Evolutionary conservation across 1,139 yeast genomes (phyloP).

Genomic region (Pichia sp.): DNA sequence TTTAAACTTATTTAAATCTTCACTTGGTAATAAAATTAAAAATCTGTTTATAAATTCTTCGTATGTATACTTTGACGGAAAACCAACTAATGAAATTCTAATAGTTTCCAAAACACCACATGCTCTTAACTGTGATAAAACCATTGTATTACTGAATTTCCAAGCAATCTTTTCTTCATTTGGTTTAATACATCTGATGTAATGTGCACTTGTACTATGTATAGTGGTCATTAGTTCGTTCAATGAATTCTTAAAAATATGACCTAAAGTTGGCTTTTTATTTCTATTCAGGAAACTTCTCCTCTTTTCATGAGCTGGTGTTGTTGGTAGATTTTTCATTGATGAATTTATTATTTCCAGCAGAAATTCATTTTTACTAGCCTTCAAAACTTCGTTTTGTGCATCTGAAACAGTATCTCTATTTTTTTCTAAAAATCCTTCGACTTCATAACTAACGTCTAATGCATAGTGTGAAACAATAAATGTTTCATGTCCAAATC

Average conservation of each 20-base stretch:
- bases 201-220: constrained; percentile 89
- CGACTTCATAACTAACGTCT: constrained; percentile 87
- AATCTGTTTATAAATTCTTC: constrained; percentile 89
- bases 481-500: constrained; percentile 89
- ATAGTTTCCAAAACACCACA: constrained; percentile 98
- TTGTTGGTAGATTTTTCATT: constrained; percentile 36
- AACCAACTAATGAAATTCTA: constrained; percentile 94
- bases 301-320: neutral
- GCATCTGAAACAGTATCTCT: constrained; percentile 97
- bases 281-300: constrained; percentile 33
- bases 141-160: constrained; percentile 95
- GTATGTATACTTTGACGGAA: constrained; percentile 93
- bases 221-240: constrained; percentile 90
- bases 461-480: constrained; percentile 91
- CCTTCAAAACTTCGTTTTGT: constrained; percentile 74
- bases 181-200: constrained; percentile 95
- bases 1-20: constrained; percentile 54
- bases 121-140: constrained; percentile 87
- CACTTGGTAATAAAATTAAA: constrained; percentile 68
- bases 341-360: constrained; percentile 55
- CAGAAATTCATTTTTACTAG: constrained; percentile 59
- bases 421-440: constrained; percentile 93
- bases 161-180: constrained; percentile 90
- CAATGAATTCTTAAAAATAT: constrained; percentile 85
- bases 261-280: constrained; percentile 89